Evolutionary conservation across 352 stramenopile species (phyloP).

Genomic region (Phytophthora quininea): DNA sequence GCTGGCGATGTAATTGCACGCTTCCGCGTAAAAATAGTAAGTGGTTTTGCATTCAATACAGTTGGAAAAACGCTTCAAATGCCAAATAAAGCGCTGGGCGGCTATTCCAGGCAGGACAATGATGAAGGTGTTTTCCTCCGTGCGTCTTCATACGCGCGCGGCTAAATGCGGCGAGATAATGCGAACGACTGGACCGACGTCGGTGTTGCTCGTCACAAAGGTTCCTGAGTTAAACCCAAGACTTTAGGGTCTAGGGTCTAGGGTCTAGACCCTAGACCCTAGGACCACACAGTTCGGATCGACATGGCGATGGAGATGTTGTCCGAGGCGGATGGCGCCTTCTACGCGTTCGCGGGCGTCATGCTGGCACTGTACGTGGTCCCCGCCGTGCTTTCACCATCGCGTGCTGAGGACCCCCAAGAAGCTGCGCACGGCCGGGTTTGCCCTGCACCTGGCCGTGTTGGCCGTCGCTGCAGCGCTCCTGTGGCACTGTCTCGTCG

Average conservation of each 20-base stretch:
- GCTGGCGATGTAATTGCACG: no score
- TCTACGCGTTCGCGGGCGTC: constrained; percentile 84
- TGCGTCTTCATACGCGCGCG: no score
- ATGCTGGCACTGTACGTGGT: constrained; percentile 85
- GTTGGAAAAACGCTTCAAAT: constrained; percentile 4
- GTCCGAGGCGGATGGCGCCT: constrained; percentile 76
- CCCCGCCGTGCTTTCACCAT: constrained; percentile 60
- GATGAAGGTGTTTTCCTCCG: background rate
- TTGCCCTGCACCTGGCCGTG: constrained; percentile 55
- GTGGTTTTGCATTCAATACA: constrained; percentile 18
- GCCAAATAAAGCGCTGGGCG: constrained; percentile 13
- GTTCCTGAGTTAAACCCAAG: no score
- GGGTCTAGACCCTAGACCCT: no score
- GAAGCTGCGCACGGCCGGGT: constrained; percentile 49
- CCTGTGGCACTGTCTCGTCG: constrained; percentile 56
- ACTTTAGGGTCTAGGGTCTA: no score
- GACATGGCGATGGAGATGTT: constrained; percentile 35
- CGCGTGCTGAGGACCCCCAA: constrained; percentile 52
- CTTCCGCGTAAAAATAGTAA: no score
- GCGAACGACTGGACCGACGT: no score
- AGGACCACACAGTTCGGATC: background rate
- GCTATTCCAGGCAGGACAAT: constrained; percentile 10
- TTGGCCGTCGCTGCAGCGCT: constrained; percentile 53
- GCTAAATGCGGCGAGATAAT: no score
- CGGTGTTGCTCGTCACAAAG: no score